Evolutionary conservation across 345 rosid genomes (phyloP).

Genomic region (Xanthoceras sorbifolium): DNA sequence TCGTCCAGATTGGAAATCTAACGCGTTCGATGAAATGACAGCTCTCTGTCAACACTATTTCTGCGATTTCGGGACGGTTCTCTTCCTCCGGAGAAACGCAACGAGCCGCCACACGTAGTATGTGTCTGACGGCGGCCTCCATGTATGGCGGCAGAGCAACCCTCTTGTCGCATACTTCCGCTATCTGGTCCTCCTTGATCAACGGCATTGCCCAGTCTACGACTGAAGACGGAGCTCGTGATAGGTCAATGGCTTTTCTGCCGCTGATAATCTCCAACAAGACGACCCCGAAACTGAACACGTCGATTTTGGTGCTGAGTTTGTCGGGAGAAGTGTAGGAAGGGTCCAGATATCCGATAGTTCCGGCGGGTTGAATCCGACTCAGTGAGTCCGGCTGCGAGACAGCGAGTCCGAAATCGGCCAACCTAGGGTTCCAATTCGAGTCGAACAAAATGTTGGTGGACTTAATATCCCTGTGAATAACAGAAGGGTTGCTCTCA

Average conservation of each 20-base stretch:
- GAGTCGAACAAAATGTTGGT: conserved; percentile 64
- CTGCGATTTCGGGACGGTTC: conserved; percentile 46
- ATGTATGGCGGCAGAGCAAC: conserved; percentile 33
- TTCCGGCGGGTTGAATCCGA: conserved; percentile 61
- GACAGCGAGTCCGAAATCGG: conserved; percentile 71
- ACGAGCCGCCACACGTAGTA: conserved; percentile 53
- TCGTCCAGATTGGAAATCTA: conserved; percentile 43
- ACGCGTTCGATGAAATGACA: conserved; percentile 35
- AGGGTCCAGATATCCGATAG: conserved; percentile 81
- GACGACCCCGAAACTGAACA: conserved; percentile 71
- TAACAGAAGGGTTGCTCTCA: conserved; percentile 32
- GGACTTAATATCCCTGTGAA: conserved; percentile 82
- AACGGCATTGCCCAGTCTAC: conserved; percentile 70
- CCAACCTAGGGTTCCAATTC: conserved; percentile 56
- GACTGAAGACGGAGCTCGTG: conserved; percentile 47
- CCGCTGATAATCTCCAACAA: conserved; percentile 65
- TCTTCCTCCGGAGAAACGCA: conserved; percentile 51
- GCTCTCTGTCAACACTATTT: conserved; percentile 46
- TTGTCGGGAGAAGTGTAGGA: conserved; percentile 51
- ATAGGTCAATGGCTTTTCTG: conserved; percentile 62
- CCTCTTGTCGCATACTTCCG: conserved; percentile 47
- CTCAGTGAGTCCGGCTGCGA: conserved; percentile 6
- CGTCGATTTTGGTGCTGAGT: conserved; percentile 57
- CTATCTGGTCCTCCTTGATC: conserved; percentile 30
- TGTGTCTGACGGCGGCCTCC: conserved; percentile 31